These are phyloP conservation scores for Ceratobasidium sp. DNA, from an alignment of 1,284 basidiomycete species.

Conservation along the genomic window DNA sequence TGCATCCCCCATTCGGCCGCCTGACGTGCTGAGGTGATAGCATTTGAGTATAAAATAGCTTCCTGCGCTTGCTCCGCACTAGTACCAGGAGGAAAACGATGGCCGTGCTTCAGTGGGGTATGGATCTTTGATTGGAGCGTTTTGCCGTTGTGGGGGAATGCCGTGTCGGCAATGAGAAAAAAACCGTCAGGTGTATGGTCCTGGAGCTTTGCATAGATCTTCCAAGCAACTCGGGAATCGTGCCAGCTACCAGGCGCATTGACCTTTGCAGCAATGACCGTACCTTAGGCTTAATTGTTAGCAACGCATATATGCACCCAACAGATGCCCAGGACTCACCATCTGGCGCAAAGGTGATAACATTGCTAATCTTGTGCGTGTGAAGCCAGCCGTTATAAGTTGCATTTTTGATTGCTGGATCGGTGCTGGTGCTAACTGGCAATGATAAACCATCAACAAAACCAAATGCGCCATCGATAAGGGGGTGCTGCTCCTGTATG, in stretches of 20 bases:
- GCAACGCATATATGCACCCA: background rate
- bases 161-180: conserved; percentile 62
- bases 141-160: conserved; percentile 60
- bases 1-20: no score
- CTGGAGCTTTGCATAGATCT: conserved; percentile 59
- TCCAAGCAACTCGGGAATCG: conserved; percentile 60
- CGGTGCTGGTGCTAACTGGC: conserved; percentile 51
- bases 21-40: conserved; percentile 60
- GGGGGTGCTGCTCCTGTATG: conserved; percentile 58
- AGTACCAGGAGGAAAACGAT: no score
- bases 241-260: conserved; percentile 67
- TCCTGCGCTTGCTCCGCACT: no score
- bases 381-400: conserved; percentile 66
- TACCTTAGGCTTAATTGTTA: conserved; percentile 52
- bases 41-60: no score
- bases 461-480: conserved; percentile 61
- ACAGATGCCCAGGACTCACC: conserved; percentile 56
- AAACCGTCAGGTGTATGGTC: conserved; percentile 58
- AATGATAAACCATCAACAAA: conserved; percentile 56
- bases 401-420: conserved; percentile 63
- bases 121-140: conserved; percentile 57
- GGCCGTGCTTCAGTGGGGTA: conserved; percentile 61
- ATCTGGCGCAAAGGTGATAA: conserved; percentile 55
- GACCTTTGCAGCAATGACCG: conserved; percentile 57
- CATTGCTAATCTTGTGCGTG: conserved; percentile 59